Evolutionary conservation across 179 eudicot species (phyloP).

Genomic region (Actinidia polygama): DNA sequence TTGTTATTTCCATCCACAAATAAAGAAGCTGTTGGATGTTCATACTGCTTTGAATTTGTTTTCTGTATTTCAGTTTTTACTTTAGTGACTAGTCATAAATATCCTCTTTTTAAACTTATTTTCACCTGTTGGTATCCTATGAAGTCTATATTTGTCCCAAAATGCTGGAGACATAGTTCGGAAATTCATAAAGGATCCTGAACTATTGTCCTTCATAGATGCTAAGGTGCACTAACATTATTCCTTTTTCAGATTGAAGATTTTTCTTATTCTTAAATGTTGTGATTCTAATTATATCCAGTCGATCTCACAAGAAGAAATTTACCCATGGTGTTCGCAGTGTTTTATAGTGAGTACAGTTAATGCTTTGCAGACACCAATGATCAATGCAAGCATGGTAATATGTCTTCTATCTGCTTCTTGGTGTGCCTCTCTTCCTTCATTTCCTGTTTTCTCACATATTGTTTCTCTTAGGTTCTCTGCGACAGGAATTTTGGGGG

Average conservation of each 20-base stretch:
- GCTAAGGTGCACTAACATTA: slow-evolving; percentile 67
- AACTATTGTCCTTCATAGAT: slow-evolving; percentile 86
- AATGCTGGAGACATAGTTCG: slow-evolving; percentile 97
- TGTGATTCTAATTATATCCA: background rate
- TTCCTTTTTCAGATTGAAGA: background rate
- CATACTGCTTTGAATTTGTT: background rate
- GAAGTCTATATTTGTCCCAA: slow-evolving; percentile 96
- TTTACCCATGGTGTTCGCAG: slow-evolving; percentile 44
- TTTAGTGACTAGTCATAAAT: background rate
- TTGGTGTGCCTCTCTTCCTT: background rate
- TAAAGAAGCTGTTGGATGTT: background rate
- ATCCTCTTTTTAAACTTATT: slow-evolving; percentile 5
- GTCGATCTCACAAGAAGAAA: slow-evolving; percentile 13
- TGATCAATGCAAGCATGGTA: slow-evolving; percentile 99
- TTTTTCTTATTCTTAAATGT: slow-evolving; percentile 3
- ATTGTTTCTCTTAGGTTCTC: slow-evolving; percentile 61
- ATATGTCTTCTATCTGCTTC: slow-evolving; percentile 30
- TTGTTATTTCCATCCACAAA: too few species aligned
- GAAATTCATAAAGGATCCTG: slow-evolving; percentile 80
- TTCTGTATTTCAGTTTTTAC: background rate
- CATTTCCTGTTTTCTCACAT: slow-evolving; percentile 22
- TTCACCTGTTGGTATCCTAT: slow-evolving; percentile 29
- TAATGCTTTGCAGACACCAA: slow-evolving; percentile 91
- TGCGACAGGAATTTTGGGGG: slow-evolving; percentile 99
- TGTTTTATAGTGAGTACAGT: slow-evolving; percentile 99